Percentiles rank a stretch among this genome's conserved stretches.
These are phyloP conservation scores for Fagus sylvatica DNA, from an alignment of 306 rosid species.

Conservation along the genomic window DNA sequence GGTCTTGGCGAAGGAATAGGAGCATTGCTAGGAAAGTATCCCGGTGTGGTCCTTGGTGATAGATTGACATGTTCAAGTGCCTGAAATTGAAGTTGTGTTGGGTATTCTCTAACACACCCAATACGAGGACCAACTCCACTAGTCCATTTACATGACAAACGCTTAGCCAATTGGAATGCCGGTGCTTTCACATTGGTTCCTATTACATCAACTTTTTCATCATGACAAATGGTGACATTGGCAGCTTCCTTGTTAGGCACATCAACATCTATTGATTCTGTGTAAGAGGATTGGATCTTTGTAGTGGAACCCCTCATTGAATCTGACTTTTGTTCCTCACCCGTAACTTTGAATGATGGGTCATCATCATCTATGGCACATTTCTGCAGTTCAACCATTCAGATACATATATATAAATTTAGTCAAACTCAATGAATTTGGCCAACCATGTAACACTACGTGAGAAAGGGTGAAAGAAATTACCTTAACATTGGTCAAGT, in stretches of 20 bases:
- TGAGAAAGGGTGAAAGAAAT: neutral
- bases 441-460: neutral
- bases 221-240: slow-evolving; percentile 6
- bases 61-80: slow-evolving; percentile 75
- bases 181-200: slow-evolving; percentile 22
- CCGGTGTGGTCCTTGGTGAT: slow-evolving; percentile 52
- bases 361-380: slow-evolving; percentile 69
- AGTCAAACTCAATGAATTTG: neutral
- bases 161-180: slow-evolving; percentile 24
- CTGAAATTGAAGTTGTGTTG: slow-evolving; percentile 56
- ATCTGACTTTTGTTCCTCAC: slow-evolving; percentile 6
- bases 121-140: slow-evolving; percentile 61
- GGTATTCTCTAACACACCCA: slow-evolving; percentile 71
- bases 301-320: neutral
- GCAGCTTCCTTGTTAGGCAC: slow-evolving; percentile 18
- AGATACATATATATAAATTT: neutral
- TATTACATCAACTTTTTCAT: slow-evolving; percentile 2
- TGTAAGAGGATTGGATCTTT: neutral
- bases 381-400: slow-evolving; percentile 41
- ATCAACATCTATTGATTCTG: neutral
- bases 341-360: slow-evolving; percentile 35
- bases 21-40: slow-evolving; percentile 23
- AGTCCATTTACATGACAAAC: slow-evolving; percentile 55
- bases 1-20: slow-evolving; percentile 83
- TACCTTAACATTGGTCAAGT: slow-evolving; percentile 80